phyloP scores from a whole-genome alignment of 164 flowering plant species.

The Hamamelis virginiana region DNA sequence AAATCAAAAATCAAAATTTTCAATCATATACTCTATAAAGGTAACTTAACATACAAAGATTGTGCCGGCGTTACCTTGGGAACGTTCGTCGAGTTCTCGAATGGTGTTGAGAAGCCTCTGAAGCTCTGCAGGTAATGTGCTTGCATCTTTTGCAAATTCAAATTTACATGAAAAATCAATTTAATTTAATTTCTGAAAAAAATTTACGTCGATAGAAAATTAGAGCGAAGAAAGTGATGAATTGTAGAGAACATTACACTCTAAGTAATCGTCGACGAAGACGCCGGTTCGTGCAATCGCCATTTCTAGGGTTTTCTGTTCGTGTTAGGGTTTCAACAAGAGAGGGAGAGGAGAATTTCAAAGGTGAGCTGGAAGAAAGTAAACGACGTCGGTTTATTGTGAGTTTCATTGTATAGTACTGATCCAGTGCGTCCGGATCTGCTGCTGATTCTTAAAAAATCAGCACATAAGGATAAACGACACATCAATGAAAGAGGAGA shows the following conservation, averaged over 20 bases:
- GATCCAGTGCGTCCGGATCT: too few species aligned
- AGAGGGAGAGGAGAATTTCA: background rate
- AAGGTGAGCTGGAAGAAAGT: too few species aligned
- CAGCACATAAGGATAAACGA: too few species aligned
- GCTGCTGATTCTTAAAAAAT: too few species aligned
- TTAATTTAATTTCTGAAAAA: slow-evolving; percentile 4
- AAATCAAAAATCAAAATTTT: slow-evolving; percentile 9
- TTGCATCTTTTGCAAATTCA: slow-evolving; percentile 57
- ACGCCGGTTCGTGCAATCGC: slow-evolving; percentile 99
- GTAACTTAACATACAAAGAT: background rate
- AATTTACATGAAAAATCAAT: background rate
- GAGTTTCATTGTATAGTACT: too few species aligned
- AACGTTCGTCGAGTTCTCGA: slow-evolving; percentile 92
- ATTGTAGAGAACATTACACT: slow-evolving; percentile 50
- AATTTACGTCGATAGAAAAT: background rate
- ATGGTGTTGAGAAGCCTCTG: slow-evolving; percentile 94
- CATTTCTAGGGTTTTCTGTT: slow-evolving; percentile 66
- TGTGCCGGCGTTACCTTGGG: slow-evolving; percentile 75
- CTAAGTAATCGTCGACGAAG: slow-evolving; percentile 90
- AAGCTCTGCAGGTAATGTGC: slow-evolving; percentile 95
- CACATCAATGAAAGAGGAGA: too few species aligned
- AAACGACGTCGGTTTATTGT: too few species aligned
- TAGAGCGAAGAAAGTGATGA: background rate
- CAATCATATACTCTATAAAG: background rate
- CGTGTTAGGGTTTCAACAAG: background rate